Percentiles rank a stretch among this genome's conserved stretches.
Evolutionary conservation across 495 filamentous ascomycete genomes (phyloP).

Genomic region (Lophiostoma macrostomum): DNA sequence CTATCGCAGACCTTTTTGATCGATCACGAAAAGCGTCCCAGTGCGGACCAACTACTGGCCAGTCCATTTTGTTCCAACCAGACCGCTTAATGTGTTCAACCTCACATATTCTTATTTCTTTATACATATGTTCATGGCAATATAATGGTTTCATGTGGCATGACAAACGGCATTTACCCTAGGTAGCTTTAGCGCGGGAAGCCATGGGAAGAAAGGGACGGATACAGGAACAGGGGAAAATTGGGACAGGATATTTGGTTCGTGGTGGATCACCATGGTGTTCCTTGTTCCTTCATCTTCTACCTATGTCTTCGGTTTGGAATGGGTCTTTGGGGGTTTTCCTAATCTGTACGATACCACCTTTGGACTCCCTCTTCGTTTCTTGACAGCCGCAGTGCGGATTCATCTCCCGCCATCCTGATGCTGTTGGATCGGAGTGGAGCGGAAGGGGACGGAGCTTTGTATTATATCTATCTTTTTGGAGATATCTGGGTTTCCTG

Average conservation of each 20-base stretch:
- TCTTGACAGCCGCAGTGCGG: constrained; percentile 18
- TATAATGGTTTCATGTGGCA: constrained; percentile 22
- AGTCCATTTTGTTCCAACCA: constrained; percentile 60
- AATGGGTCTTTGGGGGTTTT: too few species aligned
- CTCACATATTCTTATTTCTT: background rate
- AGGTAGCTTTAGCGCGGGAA: too few species aligned
- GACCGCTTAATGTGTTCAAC: constrained; percentile 8
- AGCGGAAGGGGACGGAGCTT: background rate
- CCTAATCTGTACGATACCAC: constrained; percentile 32
- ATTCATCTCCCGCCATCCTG: constrained; percentile 9
- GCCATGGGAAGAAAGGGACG: too few species aligned
- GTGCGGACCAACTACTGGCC: constrained; percentile 81
- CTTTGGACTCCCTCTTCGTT: background rate
- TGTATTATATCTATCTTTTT: constrained; percentile 15
- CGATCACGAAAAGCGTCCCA: constrained; percentile 87
- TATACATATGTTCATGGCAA: constrained; percentile 5
- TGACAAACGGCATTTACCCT: constrained; percentile 24
- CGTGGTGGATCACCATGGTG: background rate
- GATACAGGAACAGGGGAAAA: too few species aligned
- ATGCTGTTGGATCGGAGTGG: background rate
- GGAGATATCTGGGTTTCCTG: too few species aligned
- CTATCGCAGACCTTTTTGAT: constrained; percentile 88
- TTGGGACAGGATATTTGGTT: background rate
- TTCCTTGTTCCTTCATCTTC: constrained; percentile 1
- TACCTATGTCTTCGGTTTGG: background rate